Evolutionary conservation across 2,329 filamentous ascomycete genomes (phyloP).

Genomic region (Lasiodiplodia gonubiensis): DNA sequence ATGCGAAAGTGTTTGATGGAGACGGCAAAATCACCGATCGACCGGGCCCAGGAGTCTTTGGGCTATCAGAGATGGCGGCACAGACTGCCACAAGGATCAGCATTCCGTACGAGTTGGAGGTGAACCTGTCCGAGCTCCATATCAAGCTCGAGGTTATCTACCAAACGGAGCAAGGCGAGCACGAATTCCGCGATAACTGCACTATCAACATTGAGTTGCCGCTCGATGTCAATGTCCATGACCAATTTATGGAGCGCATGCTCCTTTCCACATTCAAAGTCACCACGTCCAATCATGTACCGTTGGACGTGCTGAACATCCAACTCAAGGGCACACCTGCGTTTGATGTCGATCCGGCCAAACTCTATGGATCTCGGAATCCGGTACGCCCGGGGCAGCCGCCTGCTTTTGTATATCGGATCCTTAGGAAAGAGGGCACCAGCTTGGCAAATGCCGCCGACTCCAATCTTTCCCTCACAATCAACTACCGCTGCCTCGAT

Average conservation of each 20-base stretch:
- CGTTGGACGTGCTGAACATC: conserved; percentile 74
- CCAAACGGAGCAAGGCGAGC: conserved; percentile 68
- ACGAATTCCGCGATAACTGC: conserved; percentile 67
- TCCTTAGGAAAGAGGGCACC: conserved; percentile 60
- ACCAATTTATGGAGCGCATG: conserved; percentile 83
- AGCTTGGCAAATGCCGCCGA: conserved; percentile 38
- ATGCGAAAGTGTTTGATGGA: conserved; percentile 53
- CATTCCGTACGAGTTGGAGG: conserved; percentile 84
- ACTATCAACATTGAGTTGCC: conserved; percentile 76
- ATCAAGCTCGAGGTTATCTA: conserved; percentile 80
- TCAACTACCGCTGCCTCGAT: conserved; percentile 78
- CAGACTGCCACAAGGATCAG: conserved; percentile 62
- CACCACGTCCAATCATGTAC: conserved; percentile 76
- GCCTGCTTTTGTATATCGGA: conserved; percentile 79
- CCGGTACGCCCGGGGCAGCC: conserved; percentile 82
- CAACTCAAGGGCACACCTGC: conserved; percentile 72
- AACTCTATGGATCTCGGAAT: conserved; percentile 52
- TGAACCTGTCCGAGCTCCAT: conserved; percentile 71
- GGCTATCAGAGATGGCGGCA: conserved; percentile 51
- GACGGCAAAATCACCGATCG: conserved; percentile 50
- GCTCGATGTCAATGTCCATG: conserved; percentile 94
- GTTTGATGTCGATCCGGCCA: conserved; percentile 67
- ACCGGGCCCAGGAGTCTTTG: conserved; percentile 53
- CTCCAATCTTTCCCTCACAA: conserved; percentile 65
- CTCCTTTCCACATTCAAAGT: conserved; percentile 92